Evolutionary conservation across 2,329 filamentous ascomycete genomes (phyloP).

Genomic region (Penicillium sp.): DNA sequence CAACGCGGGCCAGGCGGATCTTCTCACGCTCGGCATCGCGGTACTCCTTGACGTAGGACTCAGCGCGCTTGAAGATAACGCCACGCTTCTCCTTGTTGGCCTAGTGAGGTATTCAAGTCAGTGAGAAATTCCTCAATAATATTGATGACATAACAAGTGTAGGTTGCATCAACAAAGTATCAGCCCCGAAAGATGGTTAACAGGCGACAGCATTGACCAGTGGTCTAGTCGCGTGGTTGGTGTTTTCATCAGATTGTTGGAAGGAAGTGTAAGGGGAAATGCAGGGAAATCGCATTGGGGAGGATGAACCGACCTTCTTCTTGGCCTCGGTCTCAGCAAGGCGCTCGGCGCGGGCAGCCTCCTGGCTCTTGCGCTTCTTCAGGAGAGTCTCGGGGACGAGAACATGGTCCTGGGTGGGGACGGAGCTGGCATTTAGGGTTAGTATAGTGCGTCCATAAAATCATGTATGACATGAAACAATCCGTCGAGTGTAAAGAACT

Average conservation of each 20-base stretch:
- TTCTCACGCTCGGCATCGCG: constrained; percentile 98
- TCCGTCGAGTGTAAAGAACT: constrained; percentile 84
- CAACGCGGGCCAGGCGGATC: constrained; percentile 85
- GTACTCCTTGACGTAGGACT: constrained; percentile 99
- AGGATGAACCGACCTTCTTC: constrained; percentile 74
- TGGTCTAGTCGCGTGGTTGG: constrained; percentile 87
- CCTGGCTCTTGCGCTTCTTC: constrained; percentile 99
- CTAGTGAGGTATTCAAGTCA: constrained; percentile 54
- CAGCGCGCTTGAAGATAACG: constrained; percentile 99
- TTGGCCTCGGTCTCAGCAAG: constrained; percentile 78
- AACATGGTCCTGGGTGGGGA: constrained; percentile 93
- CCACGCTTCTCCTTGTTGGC: constrained; percentile 98
- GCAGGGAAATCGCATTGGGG: constrained; percentile 21
- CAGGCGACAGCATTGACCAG: constrained; percentile 90
- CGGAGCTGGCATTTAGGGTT: constrained; percentile 69
- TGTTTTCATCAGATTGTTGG: constrained; percentile 78
- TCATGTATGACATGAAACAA: constrained; percentile 63
- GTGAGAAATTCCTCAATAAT: constrained; percentile 25
- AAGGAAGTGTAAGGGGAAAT: constrained; percentile 19
- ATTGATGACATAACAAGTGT: constrained; percentile 17
- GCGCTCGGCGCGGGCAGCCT: constrained; percentile 95
- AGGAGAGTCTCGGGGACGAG: constrained; percentile 98
- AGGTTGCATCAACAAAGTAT: constrained; percentile 48
- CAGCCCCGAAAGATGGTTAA: constrained; percentile 72
- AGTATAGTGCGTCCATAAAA: constrained; percentile 80